These are phyloP conservation scores for Mallotus repandus DNA, from an alignment of 441 rosid genomes.

Conservation along the genomic window DNA sequence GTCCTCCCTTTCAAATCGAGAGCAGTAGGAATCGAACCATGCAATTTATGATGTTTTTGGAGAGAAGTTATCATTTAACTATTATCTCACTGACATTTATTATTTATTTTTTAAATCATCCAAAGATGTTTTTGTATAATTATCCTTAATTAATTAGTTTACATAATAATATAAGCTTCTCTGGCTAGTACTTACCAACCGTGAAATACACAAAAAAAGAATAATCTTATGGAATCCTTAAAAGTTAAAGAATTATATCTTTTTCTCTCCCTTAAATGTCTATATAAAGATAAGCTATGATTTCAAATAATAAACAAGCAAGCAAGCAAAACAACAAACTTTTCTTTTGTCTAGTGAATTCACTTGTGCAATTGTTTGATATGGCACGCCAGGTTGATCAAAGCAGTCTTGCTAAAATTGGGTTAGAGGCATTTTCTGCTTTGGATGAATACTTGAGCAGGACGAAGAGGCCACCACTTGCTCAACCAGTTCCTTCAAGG, in stretches of 20 bases:
- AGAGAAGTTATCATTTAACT: too few relatives aligned
- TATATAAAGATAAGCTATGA: conserved; percentile 8
- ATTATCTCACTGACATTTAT: too few relatives aligned
- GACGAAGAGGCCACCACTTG: neutral
- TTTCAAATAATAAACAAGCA: neutral
- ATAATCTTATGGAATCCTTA: neutral
- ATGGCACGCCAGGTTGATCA: conserved; percentile 1
- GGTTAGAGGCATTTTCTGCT: neutral
- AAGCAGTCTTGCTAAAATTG: neutral
- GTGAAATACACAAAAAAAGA: too few relatives aligned
- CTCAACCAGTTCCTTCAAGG: neutral
- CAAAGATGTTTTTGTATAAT: too few relatives aligned
- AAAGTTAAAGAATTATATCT: neutral
- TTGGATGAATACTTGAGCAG: neutral
- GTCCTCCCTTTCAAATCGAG: too few relatives aligned
- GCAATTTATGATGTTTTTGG: too few relatives aligned
- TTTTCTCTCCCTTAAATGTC: neutral
- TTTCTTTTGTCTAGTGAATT: neutral
- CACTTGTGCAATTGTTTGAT: neutral
- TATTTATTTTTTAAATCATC: too few relatives aligned
- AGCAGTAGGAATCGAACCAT: too few relatives aligned
- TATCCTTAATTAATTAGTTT: too few relatives aligned
- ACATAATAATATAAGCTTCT: too few relatives aligned
- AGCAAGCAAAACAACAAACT: too few relatives aligned
- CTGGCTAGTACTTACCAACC: too few relatives aligned